A percentile compares a stretch with the other conserved stretches of the same genome.
Evolutionary conservation across 1,139 yeast genomes (phyloP).

Genomic region (Zygoascus sp.): DNA sequence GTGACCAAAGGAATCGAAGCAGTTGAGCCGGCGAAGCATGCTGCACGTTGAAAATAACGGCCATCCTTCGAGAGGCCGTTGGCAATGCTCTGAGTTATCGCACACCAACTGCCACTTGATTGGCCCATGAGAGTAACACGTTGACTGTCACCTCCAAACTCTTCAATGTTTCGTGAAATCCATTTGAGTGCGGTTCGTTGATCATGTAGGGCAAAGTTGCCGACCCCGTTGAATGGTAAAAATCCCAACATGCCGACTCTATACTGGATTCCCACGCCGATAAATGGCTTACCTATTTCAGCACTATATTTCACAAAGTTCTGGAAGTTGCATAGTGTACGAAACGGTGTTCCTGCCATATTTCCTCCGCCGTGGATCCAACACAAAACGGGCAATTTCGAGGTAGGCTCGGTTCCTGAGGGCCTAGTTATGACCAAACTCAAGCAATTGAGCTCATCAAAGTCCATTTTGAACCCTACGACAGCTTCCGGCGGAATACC

Average conservation of each 20-base stretch:
- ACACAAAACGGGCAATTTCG: slow-evolving; percentile 32
- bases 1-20: slow-evolving; percentile 16
- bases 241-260: slow-evolving; percentile 36
- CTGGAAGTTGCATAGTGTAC: slow-evolving; percentile 30
- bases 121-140: slow-evolving; percentile 39
- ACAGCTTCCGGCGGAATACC: slow-evolving; percentile 22
- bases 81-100: slow-evolving; percentile 18
- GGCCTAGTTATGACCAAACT: slow-evolving; percentile 26
- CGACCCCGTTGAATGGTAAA: slow-evolving; percentile 26
- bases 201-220: slow-evolving; percentile 35
- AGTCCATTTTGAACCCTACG: slow-evolving; percentile 19
- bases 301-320: slow-evolving; percentile 25
- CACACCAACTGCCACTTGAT: slow-evolving; percentile 35
- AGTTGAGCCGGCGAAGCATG: slow-evolving; percentile 23
- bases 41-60: slow-evolving; percentile 20
- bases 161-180: slow-evolving; percentile 33
- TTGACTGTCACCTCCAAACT: slow-evolving; percentile 38
- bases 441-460: slow-evolving; percentile 29
- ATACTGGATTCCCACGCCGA: slow-evolving; percentile 28
- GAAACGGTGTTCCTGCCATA: slow-evolving; percentile 32
- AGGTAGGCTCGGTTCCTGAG: slow-evolving; percentile 2
- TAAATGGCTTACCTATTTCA: slow-evolving; percentile 26
- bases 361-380: slow-evolving; percentile 41
- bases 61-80: slow-evolving; percentile 10
- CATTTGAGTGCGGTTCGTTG: slow-evolving; percentile 35